Base-by-base conservation (phyloP, 257 asterid genomes). In the Solanum rostratum region DNA sequence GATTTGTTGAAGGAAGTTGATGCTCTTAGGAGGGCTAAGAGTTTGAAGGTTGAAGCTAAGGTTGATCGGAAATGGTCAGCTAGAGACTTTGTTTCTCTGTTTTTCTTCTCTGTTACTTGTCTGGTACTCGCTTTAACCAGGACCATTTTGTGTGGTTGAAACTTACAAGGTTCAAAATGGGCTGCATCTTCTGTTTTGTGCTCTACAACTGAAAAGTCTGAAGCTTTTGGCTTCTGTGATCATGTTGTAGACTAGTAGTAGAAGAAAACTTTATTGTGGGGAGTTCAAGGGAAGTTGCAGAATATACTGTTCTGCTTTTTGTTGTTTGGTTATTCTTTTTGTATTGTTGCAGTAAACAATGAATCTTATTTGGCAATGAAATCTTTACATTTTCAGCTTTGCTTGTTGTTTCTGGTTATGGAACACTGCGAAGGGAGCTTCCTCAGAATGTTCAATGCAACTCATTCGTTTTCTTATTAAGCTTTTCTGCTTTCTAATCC, bases 1-100 rank as follows among this genome's bases (percentile, higher is more conserved):
- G 98, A 95, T 89, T 74, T 96, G 93, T 69, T 95, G 68, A 96
- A 92, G 87, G 99, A 96, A 86, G 99, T 96, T 1, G 98, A 96
- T 76, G 98, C 98, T 0, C 91, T 95, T 8, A 87, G 99, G 70
- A 85, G 99, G 87, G 99, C 99, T 1, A 96, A 95, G 94, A 96
- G 98, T 60, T 86, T 96, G 91, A 88, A 97, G 69, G 93, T 93
- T 41, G 98, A 93, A 55, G 82, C 92, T 1, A 91, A 87, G 53
- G 90, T 86, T 5, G 95, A 91, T 18, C 46, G 87, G 84, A 94
- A 89, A 85, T 96, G 99, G 98, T 93, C 98, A 8, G 87, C 89
- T 11, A 87, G 97, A 88, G 99, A 96, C 79, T 92, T 93, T 12
- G 94, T 86, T 4, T 88, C 94, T 30, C 89, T 95, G 20, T 93